Evolutionary conservation across 2,329 filamentous ascomycete species (phyloP).

Genomic region (Neonectria hederae): DNA sequence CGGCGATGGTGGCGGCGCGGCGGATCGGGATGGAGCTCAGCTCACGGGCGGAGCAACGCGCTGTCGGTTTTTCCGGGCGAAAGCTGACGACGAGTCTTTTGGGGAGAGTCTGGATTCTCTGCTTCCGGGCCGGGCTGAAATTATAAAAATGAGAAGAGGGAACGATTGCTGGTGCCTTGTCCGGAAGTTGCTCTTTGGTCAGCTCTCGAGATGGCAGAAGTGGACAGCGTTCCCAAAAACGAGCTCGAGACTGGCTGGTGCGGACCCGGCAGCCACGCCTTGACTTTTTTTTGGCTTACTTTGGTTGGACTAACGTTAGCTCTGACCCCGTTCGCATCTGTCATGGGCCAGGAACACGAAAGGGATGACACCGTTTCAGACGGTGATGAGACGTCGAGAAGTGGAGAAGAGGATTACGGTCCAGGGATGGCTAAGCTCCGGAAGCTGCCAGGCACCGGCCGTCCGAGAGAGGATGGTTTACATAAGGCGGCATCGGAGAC

Average conservation of each 20-base stretch:
- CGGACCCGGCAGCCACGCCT: slow-evolving; percentile 19
- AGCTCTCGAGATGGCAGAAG: slow-evolving; percentile 24
- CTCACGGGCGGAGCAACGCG: slow-evolving; percentile 19
- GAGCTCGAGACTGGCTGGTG: slow-evolving; percentile 18
- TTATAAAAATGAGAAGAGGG: slow-evolving; percentile 16
- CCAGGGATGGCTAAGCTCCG: not conserved
- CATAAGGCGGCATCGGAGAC: slow-evolving; percentile 7
- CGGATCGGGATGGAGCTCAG: slow-evolving; percentile 25
- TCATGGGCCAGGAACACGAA: slow-evolving; percentile 5
- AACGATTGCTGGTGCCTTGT: slow-evolving; percentile 26
- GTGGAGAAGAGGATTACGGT: slow-evolving; percentile 2
- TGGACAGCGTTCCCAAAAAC: slow-evolving; percentile 32
- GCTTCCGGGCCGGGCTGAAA: slow-evolving; percentile 5
- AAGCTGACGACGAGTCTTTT: not conserved
- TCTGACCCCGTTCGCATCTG: slow-evolving; percentile 7
- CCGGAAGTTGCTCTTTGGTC: slow-evolving; percentile 1
- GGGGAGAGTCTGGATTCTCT: slow-evolving; percentile 3
- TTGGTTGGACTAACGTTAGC: slow-evolving; percentile 1
- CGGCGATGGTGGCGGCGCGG: slow-evolving; percentile 17
- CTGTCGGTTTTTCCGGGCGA: not conserved
- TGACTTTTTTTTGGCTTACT: slow-evolving; percentile 18
- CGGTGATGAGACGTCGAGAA: not conserved
- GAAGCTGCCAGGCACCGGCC: not conserved
- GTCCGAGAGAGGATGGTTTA: not conserved
- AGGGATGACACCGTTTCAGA: slow-evolving; percentile 4